Evolutionary conservation across 441 rosid species (phyloP).

Genomic region (Populus trichocarpa): DNA sequence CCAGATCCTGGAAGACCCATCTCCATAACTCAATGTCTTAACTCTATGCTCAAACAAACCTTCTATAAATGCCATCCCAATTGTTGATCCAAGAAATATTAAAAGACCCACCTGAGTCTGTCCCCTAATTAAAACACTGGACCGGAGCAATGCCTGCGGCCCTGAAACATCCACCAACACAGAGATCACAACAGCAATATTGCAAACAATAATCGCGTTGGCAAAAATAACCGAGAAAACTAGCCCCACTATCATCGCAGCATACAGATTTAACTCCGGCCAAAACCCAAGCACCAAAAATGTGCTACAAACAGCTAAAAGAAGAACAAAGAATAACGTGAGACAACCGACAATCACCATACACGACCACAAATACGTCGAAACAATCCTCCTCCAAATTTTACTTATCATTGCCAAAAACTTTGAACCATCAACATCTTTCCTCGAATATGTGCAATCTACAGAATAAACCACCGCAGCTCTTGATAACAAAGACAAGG

Average conservation of each 20-base stretch:
- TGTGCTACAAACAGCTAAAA: conserved; percentile 46
- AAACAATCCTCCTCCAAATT: conserved; percentile 63
- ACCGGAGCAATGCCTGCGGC: conserved; percentile 56
- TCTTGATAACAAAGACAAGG: conserved; percentile 56
- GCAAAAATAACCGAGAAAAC: conserved; percentile 85
- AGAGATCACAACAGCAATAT: conserved; percentile 60
- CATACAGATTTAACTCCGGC: conserved; percentile 55
- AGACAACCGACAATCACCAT: conserved; percentile 54
- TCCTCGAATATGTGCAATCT: conserved; percentile 67
- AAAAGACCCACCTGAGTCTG: conserved; percentile 90
- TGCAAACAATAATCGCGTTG: conserved; percentile 66
- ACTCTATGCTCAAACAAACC: conserved; percentile 93
- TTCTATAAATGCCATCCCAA: conserved; percentile 69
- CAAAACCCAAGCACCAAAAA: conserved; percentile 53
- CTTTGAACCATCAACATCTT: conserved; percentile 41
- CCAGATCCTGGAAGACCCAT: conserved; percentile 89
- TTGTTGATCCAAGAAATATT: conserved; percentile 78
- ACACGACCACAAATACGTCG: conserved; percentile 70
- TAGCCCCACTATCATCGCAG: conserved; percentile 49
- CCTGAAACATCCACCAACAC: conserved; percentile 93
- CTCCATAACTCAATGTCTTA: conserved; percentile 83
- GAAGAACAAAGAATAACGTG: conserved; percentile 60
- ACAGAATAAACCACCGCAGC: conserved; percentile 81
- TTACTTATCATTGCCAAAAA: conserved; percentile 42
- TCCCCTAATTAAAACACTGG: conserved; percentile 66